Evolutionary conservation across 2,329 filamentous ascomycete species (phyloP).

Genomic region (Waltergamsia citrina): DNA sequence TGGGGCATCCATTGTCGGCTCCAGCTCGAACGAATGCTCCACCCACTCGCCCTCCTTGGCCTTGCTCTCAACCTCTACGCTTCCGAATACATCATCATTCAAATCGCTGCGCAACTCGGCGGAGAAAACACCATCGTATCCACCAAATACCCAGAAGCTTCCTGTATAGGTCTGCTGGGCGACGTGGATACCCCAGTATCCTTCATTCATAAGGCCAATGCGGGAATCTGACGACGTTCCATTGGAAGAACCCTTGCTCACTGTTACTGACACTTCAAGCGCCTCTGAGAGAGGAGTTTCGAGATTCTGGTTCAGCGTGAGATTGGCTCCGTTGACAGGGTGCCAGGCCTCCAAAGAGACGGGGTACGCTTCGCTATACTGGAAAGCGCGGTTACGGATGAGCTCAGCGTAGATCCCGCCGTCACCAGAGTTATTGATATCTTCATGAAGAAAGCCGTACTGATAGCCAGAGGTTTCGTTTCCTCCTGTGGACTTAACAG

Average conservation of each 20-base stretch:
- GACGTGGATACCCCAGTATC: slow-evolving; percentile 49
- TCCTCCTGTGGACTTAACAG: slow-evolving; percentile 24
- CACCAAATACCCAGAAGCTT: slow-evolving; percentile 43
- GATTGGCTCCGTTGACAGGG: slow-evolving; percentile 27
- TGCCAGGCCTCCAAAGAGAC: slow-evolving; percentile 35
- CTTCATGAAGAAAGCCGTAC: slow-evolving; percentile 40
- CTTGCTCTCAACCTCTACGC: slow-evolving; percentile 33
- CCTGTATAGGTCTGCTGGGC: slow-evolving; percentile 35
- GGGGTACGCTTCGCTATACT: slow-evolving; percentile 34
- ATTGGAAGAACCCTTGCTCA: slow-evolving; percentile 22
- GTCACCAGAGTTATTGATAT: slow-evolving; percentile 61
- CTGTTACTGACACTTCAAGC: slow-evolving; percentile 40
- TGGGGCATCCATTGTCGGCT: slow-evolving; percentile 33
- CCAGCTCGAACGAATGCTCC: slow-evolving; percentile 37
- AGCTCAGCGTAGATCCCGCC: slow-evolving; percentile 66
- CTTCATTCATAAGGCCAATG: slow-evolving; percentile 41
- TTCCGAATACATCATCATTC: slow-evolving; percentile 27
- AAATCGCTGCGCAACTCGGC: slow-evolving; percentile 32
- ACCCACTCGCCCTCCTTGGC: slow-evolving; percentile 33
- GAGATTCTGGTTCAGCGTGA: slow-evolving; percentile 35
- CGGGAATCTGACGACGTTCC: slow-evolving; percentile 10
- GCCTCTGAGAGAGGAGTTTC: slow-evolving; percentile 38
- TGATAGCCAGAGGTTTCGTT: slow-evolving; percentile 33
- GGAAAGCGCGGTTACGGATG: slow-evolving; percentile 62
- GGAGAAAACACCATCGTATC: slow-evolving; percentile 35